Evolutionary conservation across 331 rosid species (phyloP), one percentile per base, ranked within the genome.

Genomic region (Telfairia occidentalis): DNA sequence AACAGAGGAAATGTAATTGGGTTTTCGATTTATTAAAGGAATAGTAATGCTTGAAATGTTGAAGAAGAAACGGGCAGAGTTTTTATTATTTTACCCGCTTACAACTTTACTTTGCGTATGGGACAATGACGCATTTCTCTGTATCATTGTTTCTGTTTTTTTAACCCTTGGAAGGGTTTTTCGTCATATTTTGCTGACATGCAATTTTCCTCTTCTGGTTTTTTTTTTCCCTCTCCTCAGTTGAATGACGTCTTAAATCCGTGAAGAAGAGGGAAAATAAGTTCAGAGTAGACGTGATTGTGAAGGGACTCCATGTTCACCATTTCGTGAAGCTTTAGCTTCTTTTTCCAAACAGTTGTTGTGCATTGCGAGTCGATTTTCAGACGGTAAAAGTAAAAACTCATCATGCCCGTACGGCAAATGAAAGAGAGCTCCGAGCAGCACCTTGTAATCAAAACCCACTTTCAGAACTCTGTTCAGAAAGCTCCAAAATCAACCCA

Each of bases 381-480:
- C 55, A 42, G 77, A 24, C 74, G 55, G 74, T 74, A 58, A 71
- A 79, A 35, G 64, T 15, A 49, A 16, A 57, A 32, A 63, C 28
- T 29, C 79, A 75, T 66, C 84, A 95, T 95, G 97, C 99, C 99
- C 18, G 80, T 91, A 75, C 83, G 97, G 84, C 96, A 82, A 69
- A 91, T 91, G 99, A 95, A 90, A 57, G 99, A 92, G 80, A 86
- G 93, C 88, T 84, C 96, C 49, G 97, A 92, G 82, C 99, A 92
- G 60, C 99, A 87, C 84, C 86, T 92, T 76, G 92, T 92, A 82
- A 87, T 95, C 87, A 90, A 92, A 87, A 75, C 96, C 86, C 89
- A 95, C 69, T 71, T 90, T 50, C 97, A 87, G 67, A 92, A 87
- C 88, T 81, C 85, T 13, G 77, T 76, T 58, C 90, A 86, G 83